Conservation (phyloP, 306 rosid genomes). For the Spatholobus suberectus region DNA sequence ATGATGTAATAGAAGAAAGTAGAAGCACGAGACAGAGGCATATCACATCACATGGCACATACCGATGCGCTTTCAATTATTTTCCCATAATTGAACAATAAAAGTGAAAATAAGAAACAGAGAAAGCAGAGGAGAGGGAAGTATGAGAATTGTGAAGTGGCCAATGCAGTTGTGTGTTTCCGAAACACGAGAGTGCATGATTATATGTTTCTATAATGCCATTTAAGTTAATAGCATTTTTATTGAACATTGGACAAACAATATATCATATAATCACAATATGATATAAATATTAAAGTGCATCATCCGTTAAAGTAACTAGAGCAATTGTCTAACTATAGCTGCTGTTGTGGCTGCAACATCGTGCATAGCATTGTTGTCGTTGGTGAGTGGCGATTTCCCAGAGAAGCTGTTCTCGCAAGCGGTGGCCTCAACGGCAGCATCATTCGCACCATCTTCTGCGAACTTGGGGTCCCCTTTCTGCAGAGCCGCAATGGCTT, state of each 20-base stretch:
- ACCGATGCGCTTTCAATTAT: neutral
- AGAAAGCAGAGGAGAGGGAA: neutral
- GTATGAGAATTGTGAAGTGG: neutral
- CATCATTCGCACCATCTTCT: constrained; percentile 45
- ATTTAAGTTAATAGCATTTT: too few species aligned
- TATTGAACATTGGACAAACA: neutral
- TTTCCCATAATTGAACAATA: constrained; percentile 8
- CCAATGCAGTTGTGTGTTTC: neutral
- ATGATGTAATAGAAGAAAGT: neutral
- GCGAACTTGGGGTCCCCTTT: constrained; percentile 54
- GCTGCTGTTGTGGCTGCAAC: constrained; percentile 45
- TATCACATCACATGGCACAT: neutral
- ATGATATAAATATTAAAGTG: neutral
- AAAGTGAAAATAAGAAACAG: neutral
- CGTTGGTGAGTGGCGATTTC: constrained; percentile 40
- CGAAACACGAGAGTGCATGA: too few species aligned
- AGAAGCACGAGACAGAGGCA: neutral
- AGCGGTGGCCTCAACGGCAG: constrained; percentile 35
- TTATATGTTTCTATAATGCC: too few species aligned
- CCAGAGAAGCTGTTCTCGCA: constrained; percentile 50
- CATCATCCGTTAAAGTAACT: neutral
- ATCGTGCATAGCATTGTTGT: constrained; percentile 40
- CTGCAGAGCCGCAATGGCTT: constrained; percentile 46
- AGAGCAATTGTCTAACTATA: constrained; percentile 50
- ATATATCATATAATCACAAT: neutral